Percentiles rank a stretch among this genome's conserved stretches.
Conservation (phyloP, 805 yeast species). For the Wickerhamiella hasegawae region DNA sequence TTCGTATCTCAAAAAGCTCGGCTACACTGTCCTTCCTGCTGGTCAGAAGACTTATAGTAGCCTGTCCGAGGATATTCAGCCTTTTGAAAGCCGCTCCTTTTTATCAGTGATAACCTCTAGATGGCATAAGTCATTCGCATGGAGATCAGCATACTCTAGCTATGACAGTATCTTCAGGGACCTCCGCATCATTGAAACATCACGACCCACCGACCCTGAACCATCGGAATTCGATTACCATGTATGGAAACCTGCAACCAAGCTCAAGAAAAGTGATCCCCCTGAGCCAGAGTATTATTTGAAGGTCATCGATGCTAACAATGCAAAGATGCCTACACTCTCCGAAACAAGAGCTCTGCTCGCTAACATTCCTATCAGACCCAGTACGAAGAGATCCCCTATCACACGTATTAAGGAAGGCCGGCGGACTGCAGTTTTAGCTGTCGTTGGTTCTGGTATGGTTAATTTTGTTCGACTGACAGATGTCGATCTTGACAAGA, state of each 20-base stretch:
- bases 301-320: slow-evolving; percentile 33
- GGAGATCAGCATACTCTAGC: slow-evolving; percentile 11
- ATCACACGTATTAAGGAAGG: slow-evolving; percentile 34
- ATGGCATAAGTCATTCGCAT: slow-evolving; percentile 7
- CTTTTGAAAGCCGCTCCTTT: not conserved
- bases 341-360: slow-evolving; percentile 21
- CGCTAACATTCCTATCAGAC: slow-evolving; percentile 12
- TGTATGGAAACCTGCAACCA: slow-evolving; percentile 68
- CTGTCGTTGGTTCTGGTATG: slow-evolving; percentile 60
- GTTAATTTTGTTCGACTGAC: slow-evolving; percentile 38
- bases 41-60: not conserved
- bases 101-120: not conserved
- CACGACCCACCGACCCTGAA: not conserved
- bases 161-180: slow-evolving; percentile 11
- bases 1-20: slow-evolving; percentile 58
- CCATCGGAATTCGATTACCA: slow-evolving; percentile 31
- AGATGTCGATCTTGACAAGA: slow-evolving; percentile 13
- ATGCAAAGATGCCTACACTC: slow-evolving; percentile 21
- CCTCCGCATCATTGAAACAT: slow-evolving; percentile 5
- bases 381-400: slow-evolving; percentile 21
- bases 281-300: slow-evolving; percentile 60
- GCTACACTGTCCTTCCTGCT: slow-evolving; percentile 41
- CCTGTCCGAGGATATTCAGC: not conserved
- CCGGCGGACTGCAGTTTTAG: slow-evolving; percentile 37
- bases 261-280: slow-evolving; percentile 55